Base-by-base conservation (phyloP, 768 basidiomycete genomes). In the Mycena galopus region DNA sequence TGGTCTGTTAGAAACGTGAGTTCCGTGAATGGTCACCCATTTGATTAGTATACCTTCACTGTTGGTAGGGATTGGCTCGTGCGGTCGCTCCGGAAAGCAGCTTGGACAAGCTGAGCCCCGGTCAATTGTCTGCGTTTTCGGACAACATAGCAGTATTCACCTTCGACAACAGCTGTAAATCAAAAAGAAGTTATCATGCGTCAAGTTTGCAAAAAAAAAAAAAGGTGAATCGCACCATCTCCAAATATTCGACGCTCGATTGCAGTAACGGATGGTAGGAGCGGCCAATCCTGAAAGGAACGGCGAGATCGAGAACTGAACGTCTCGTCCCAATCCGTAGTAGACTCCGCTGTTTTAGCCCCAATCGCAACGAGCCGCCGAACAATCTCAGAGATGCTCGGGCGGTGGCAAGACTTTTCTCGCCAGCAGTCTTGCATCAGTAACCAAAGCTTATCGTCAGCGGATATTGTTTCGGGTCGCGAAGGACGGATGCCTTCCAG, bases 351-450 rank as follows among this genome's bases (percentile, higher is more conserved):
- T 12, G 29, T 29, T n/a, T n/a, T 62, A 11, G 73, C 73, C 21
- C 69, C 69, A n/a, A 74, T 74, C 1, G 57, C 19, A 19, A 61
- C 44, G 9, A 75, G 63, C 0, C 63, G 70, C 63, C 65, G 39
- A 21, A 65, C 42, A 19, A 75, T 47, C 12, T 71, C 56, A 19
- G 47, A 23, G 5, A 53, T 44, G 23, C 56, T 58, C 1, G 72
- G 75, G 5, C 75, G 72, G 21, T 33, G 44, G 2, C 7, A 12
- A 1, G 64, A 58, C 29, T 66, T 39, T 33, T 44, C 50, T 27
- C 33, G 51, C 75, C 75, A 75, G 17, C 67, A 65, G 21, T 67
- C 58, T 59, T 73, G 39, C 3, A 75, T 37, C 1, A 75, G 33
- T 6, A 57, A 17, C 75, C 75, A 75, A 23, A 73, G 33, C 14